Conservation (phyloP, 2,329 filamentous ascomycete species). For the Xylaria sp. region DNA sequence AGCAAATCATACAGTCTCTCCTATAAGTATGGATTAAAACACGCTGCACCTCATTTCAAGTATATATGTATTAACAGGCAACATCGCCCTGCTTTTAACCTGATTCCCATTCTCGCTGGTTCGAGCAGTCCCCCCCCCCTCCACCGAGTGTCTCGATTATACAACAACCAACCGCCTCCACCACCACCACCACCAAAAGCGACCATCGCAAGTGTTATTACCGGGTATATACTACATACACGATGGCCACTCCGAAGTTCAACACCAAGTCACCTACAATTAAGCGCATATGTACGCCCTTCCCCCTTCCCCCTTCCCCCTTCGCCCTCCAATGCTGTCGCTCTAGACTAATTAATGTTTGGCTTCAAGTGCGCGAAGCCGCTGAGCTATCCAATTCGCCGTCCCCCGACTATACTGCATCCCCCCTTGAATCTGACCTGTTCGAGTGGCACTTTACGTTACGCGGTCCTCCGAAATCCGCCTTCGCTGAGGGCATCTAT, state of each 20-base stretch:
- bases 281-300: conserved; percentile 77
- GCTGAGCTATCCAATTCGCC: conserved; percentile 83
- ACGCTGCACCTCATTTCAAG: neutral
- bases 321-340: neutral
- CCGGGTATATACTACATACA: conserved; percentile 27
- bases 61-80: neutral
- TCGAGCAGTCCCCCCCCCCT: no score
- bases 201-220: neutral
- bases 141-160: neutral
- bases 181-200: neutral
- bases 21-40: no score
- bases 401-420: conserved; percentile 85
- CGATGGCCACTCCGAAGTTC: conserved; percentile 61
- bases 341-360: conserved; percentile 4
- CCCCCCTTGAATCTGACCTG: conserved; percentile 87
- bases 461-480: conserved; percentile 84
- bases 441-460: conserved; percentile 99
- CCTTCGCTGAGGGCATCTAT: conserved; percentile 86
- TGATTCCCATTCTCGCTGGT: neutral
- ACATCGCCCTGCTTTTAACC: neutral
- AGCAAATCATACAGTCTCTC: neutral
- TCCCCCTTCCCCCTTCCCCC: neutral
- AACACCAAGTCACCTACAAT: conserved; percentile 86
- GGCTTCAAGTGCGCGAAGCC: conserved; percentile 81
- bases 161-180: neutral